These are phyloP conservation scores for Extremus antarcticus DNA, from an alignment of 495 filamentous ascomycete species.

Conservation along the genomic window DNA sequence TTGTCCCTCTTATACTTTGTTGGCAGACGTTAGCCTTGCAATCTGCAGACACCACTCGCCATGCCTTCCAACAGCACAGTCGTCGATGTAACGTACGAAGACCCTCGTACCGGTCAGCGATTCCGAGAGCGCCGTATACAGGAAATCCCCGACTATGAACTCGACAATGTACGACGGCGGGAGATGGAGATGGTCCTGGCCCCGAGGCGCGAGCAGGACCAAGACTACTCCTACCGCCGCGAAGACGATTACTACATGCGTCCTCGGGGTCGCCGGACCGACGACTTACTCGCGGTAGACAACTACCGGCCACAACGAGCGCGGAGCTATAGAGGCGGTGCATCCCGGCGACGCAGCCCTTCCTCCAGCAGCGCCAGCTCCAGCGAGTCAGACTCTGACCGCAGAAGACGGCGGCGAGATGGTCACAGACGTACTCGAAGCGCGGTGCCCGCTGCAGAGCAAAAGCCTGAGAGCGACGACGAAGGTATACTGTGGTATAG, in stretches of 20 bases:
- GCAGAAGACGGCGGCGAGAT: not conserved
- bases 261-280: not conserved
- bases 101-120: conserved; percentile 2
- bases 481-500: conserved; percentile 8
- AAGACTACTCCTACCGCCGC: too few species aligned
- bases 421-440: conserved; percentile 1
- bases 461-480: not conserved
- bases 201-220: not conserved
- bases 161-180: conserved; percentile 5
- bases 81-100: conserved; percentile 10
- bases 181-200: conserved; percentile 5
- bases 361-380: conserved; percentile 8
- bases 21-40: not conserved
- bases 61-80: not conserved
- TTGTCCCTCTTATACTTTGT: not conserved
- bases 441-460: not conserved
- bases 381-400: conserved; percentile 8
- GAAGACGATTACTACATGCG: not conserved
- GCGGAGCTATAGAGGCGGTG: not conserved
- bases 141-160: conserved; percentile 12
- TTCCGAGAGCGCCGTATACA: conserved; percentile 3
- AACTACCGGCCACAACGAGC: not conserved
- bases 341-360: not conserved
- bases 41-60: not conserved
- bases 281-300: not conserved